Evolutionary conservation across 106 monocot genomes (phyloP), one percentile per base, ranked within the genome.

Genomic region (Posidonia australis): DNA sequence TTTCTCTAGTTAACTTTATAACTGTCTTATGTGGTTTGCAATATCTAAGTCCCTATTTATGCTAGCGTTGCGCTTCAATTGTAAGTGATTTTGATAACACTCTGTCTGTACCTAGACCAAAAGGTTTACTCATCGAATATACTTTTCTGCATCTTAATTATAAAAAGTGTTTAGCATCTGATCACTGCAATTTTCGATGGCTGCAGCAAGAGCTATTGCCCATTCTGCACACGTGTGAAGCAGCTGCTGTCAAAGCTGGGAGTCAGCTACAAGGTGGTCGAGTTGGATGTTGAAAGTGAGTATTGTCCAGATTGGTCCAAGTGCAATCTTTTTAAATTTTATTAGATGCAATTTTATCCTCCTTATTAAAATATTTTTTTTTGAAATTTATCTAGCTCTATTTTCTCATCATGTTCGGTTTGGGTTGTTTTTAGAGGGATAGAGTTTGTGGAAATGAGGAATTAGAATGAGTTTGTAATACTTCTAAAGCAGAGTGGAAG

Each of bases 181-280:
- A 10, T 54, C 1, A 54, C 24, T 10, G 10, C 54, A 13, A 6
- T 54, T 28, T 30, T 36, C 5, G 30, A 13, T 46, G 26, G 62
- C 69, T 77, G 63, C 86, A 89, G 89, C 93, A 89, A 94, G 66
- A 71, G 77, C 10, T 94, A 63, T 53, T 94, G 89, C 60, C 84
- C 81, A 31, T 94, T 46, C 74, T 94, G 86, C 71, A 78, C 24
- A 5, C 71, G 52, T 46, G 86, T 80, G 56, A 89, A 94, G 74
- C 66, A 86, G 61, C 73, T 94, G 68, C 77, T 94, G 3, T 52
- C 72, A 0, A 60, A 83, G 44, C 28, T 89, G 16, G 86, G 86
- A 16, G 86, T 80, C 25, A 84, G 13, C 18, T 84, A 62, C 72
- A 84, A 73, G 45, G 74, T 67, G 13, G 51, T 89, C 46, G 86